phyloP scores from a whole-genome alignment of 2,329 filamentous ascomycete species.

The Epichloe brachyelytri region DNA sequence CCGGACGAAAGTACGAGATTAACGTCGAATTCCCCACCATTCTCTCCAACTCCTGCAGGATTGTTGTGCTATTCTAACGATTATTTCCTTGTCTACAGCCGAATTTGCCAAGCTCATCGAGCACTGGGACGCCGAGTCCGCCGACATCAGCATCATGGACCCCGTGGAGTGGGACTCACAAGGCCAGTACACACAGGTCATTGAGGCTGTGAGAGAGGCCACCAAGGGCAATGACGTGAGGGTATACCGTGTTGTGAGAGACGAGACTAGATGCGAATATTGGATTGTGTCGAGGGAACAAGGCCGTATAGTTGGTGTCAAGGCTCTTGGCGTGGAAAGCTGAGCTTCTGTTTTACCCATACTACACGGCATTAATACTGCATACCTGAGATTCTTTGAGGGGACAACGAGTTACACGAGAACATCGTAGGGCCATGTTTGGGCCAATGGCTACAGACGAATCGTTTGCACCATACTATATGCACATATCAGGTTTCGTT shows the following conservation, averaged over 20 bases:
- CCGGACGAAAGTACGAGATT: constrained; percentile 47
- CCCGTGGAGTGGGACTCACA: constrained; percentile 60
- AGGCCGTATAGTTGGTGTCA: constrained; percentile 59
- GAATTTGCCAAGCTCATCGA: constrained; percentile 58
- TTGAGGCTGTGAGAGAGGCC: constrained; percentile 55
- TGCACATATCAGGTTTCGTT: too few species aligned
- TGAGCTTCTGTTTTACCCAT: constrained; percentile 2
- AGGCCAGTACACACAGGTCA: constrained; percentile 54
- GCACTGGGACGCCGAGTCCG: constrained; percentile 38
- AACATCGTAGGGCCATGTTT: too few species aligned
- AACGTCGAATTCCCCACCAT: background rate
- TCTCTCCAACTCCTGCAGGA: background rate
- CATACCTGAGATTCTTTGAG: too few species aligned
- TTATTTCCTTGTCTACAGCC: constrained; percentile 29
- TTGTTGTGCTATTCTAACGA: background rate
- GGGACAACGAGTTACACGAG: too few species aligned
- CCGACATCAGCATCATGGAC: constrained; percentile 51
- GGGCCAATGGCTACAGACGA: too few species aligned
- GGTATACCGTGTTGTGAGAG: constrained; percentile 58
- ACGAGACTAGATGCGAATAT: constrained; percentile 58
- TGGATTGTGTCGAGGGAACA: constrained; percentile 58
- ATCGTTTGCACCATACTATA: too few species aligned
- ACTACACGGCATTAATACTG: too few species aligned
- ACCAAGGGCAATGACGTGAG: constrained; percentile 54
- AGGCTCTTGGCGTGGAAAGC: constrained; percentile 62